A percentile compares a stretch with the other conserved stretches of the same genome.
phyloP scores from a whole-genome alignment of 345 rosid species.

The Pistacia integerrima region DNA sequence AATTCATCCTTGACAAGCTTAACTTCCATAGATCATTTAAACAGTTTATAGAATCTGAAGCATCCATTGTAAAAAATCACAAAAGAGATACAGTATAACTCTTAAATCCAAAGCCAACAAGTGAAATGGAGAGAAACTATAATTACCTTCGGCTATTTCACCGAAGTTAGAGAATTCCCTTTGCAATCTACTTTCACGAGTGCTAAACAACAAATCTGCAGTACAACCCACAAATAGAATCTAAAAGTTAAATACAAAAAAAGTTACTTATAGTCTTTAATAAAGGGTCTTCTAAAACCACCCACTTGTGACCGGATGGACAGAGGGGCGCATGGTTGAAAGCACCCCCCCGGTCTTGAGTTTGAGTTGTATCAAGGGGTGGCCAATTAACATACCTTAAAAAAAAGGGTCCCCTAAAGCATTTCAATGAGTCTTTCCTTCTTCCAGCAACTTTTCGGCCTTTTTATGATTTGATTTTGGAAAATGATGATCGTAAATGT shows the following conservation, averaged over 20 bases:
- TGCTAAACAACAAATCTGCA: constrained; percentile 73
- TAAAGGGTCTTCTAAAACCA: no score
- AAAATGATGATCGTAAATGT: no score
- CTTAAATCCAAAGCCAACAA: background rate
- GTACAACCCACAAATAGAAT: background rate
- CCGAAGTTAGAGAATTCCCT: constrained; percentile 79
- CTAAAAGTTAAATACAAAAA: background rate
- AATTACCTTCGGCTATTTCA: constrained; percentile 74
- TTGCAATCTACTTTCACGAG: constrained; percentile 55
- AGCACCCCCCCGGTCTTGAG: no score
- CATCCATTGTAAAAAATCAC: background rate
- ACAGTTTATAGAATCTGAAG: background rate
- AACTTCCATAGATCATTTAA: constrained; percentile 43
- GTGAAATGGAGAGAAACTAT: background rate
- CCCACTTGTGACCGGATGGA: no score
- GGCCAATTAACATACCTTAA: no score
- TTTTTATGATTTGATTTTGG: no score
- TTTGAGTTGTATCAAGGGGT: no score
- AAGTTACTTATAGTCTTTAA: background rate
- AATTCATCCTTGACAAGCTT: constrained; percentile 57
- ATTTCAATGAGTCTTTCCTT: no score
- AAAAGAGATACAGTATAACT: background rate
- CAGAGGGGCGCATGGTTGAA: no score
- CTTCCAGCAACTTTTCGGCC: no score
- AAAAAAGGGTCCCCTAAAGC: no score